Evolutionary conservation across 164 flowering plant genomes (phyloP), one percentile per base, ranked within the genome.

Genomic region (Litsea cubeba): DNA sequence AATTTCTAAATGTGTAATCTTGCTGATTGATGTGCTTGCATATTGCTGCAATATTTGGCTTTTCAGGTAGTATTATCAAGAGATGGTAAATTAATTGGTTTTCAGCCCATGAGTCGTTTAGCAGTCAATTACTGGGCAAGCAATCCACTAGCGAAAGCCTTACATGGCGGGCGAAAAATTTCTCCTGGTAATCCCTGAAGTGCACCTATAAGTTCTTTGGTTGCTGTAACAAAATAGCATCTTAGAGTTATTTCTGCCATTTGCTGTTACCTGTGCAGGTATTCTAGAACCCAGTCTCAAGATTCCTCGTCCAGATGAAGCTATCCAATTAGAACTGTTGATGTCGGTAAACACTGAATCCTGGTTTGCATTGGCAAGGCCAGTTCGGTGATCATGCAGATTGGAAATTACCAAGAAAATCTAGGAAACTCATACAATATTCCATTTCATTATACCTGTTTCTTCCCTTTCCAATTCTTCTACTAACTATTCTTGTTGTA

Each of bases 61-160:
- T 76, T 73, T 50, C 81, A 95, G 97, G 93, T 95, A 50, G 88
- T 87, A 72, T 71, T 89, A 74, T 86, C 97, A 49, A 72, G 71
- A 65, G 91, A 87, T 23, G 95, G 95, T 10, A 80, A 79, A 69
- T 74, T 91, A 28, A 81, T 91, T 58, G 97, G 97, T 23, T 88
- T 95, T 76, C 91, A 88, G 83, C 98, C 97, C 3, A 87, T 86
- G 50, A 95, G 88, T 77, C 83, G 86, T 63, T 83, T 83, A 22
- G 97, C 93, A 70, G 93, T 91, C 65, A 91, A 90, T 78, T 81
- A 87, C 65, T 92, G 97, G 97, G 91, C 95, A 62, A 78, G 83
- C 17, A 92, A 89, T 79, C 97, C 97, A 62, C 78, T 95, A 66
- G 81, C 95, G 14, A 85, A 78, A 74, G 90, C 88, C 77, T 84